Evolutionary conservation across 1,139 yeast species (phyloP).

Genomic region (Zhuliangozyma parablackwelliae): DNA sequence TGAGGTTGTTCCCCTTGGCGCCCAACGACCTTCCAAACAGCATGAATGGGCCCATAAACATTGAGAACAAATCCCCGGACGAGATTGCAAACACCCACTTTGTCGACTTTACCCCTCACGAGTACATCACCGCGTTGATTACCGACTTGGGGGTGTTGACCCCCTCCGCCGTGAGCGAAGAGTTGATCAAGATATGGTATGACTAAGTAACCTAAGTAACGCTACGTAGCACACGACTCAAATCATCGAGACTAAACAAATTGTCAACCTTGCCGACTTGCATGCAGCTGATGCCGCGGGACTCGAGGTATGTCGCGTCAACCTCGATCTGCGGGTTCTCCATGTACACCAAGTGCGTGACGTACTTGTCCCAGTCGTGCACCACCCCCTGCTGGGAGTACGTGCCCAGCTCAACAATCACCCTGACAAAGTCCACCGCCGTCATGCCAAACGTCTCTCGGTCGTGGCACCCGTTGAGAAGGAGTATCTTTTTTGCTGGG

Average conservation of each 20-base stretch:
- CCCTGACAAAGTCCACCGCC: constrained; percentile 54
- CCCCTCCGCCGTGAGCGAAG: constrained; percentile 97
- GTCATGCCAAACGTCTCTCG: constrained; percentile 71
- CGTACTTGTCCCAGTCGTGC: constrained; percentile 35
- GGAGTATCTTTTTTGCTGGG: constrained; percentile 40
- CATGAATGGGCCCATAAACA: constrained; percentile 12
- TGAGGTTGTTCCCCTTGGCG: constrained; percentile 89
- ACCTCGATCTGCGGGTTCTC: constrained; percentile 44
- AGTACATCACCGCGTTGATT: constrained; percentile 88
- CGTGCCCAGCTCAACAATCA: constrained; percentile 48
- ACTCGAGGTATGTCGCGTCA: constrained; percentile 29
- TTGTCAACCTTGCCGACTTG: constrained; percentile 27
- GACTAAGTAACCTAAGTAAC: constrained; percentile 40
- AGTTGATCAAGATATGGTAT: constrained; percentile 95
- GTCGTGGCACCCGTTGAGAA: constrained; percentile 70
- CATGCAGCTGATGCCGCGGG: constrained; percentile 45
- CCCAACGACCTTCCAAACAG: constrained; percentile 86
- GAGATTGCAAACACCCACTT: constrained; percentile 36
- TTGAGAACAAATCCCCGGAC: constrained; percentile 19
- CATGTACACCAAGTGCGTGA: constrained; percentile 57
- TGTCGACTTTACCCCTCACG: constrained; percentile 94
- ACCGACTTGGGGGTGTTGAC: constrained; percentile 96
- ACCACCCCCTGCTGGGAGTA: constrained; percentile 24
- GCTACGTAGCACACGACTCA: constrained; percentile 5
- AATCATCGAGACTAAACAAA: constrained; percentile 36